phyloP scores from a whole-genome alignment of 2,329 filamentous ascomycete genomes.

The Arthrobotrys entomopaga region DNA sequence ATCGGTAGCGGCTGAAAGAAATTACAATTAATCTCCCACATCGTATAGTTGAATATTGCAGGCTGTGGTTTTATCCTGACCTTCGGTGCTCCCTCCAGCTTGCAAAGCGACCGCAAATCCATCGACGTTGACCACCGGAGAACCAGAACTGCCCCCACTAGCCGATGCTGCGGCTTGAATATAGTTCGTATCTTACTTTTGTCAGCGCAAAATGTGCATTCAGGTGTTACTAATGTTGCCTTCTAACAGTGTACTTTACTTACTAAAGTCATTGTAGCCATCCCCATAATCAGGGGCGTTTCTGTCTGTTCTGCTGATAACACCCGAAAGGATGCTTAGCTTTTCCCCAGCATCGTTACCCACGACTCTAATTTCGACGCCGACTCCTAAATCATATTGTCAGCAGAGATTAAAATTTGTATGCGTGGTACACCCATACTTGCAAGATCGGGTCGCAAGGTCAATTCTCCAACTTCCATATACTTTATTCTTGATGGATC shows the following conservation, averaged over 20 bases:
- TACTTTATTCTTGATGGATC: conserved; percentile 97
- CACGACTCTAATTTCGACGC: conserved; percentile 93
- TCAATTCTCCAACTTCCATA: conserved; percentile 85
- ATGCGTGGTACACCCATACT: conserved; percentile 58
- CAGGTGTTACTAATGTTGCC: neutral
- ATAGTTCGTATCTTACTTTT: conserved; percentile 75
- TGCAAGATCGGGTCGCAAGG: conserved; percentile 84
- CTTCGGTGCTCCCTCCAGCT: conserved; percentile 91
- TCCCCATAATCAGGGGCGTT: conserved; percentile 98
- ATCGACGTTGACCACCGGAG: conserved; percentile 95
- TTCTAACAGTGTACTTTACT: conserved; percentile 57
- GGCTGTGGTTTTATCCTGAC: conserved; percentile 61
- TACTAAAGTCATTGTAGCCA: conserved; percentile 97
- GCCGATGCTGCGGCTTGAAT: conserved; percentile 97
- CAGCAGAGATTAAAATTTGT: conserved; percentile 10
- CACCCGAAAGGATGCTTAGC: conserved; percentile 94
- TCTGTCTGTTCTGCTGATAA: conserved; percentile 93
- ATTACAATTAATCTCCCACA: too few species aligned
- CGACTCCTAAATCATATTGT: conserved; percentile 68
- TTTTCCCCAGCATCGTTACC: conserved; percentile 99
- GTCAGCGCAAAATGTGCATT: conserved; percentile 2
- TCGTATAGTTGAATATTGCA: neutral
- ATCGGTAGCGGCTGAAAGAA: conserved; percentile 80
- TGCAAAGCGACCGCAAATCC: conserved; percentile 91
- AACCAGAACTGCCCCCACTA: conserved; percentile 96